Percentiles rank a stretch among this genome's conserved stretches.
These are phyloP conservation scores for Wolfiporia cocos DNA, from an alignment of 1,284 basidiomycete species.

Conservation along the genomic window DNA sequence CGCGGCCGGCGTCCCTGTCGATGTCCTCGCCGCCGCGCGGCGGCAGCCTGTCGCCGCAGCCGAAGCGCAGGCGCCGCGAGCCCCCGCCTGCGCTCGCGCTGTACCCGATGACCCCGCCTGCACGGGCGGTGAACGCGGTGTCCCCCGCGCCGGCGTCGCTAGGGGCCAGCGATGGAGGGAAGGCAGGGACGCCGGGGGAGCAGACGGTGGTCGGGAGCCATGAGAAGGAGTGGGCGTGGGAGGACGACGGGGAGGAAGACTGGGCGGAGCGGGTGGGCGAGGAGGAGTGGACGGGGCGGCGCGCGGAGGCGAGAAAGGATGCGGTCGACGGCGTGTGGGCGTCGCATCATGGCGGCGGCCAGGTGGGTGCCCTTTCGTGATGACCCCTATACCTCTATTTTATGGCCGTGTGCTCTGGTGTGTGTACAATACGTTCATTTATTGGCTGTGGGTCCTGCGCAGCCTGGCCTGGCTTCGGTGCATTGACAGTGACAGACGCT, in stretches of 20 bases:
- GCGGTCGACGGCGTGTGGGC: constrained; percentile 22
- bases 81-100: constrained; percentile 6
- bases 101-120: neutral
- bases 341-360: neutral
- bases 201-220: neutral
- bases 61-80: constrained; percentile 3
- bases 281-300: constrained; percentile 41
- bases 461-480: no score
- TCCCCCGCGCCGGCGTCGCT: no score
- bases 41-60: constrained; percentile 3
- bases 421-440: neutral
- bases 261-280: constrained; percentile 46
- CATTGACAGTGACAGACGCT: no score
- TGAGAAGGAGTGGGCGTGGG: constrained; percentile 41
- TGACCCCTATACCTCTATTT: no score
- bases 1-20: constrained; percentile 5
- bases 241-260: constrained; percentile 41
- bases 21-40: neutral
- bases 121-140: neutral
- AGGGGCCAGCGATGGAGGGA: no score
- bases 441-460: neutral
- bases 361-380: no score
- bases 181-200: neutral
- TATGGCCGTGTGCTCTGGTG: no score
- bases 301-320: constrained; percentile 32